phyloP scores from a whole-genome alignment of 225 moss, liverwort and hornwort genomes.

The Asterella californica region DNA sequence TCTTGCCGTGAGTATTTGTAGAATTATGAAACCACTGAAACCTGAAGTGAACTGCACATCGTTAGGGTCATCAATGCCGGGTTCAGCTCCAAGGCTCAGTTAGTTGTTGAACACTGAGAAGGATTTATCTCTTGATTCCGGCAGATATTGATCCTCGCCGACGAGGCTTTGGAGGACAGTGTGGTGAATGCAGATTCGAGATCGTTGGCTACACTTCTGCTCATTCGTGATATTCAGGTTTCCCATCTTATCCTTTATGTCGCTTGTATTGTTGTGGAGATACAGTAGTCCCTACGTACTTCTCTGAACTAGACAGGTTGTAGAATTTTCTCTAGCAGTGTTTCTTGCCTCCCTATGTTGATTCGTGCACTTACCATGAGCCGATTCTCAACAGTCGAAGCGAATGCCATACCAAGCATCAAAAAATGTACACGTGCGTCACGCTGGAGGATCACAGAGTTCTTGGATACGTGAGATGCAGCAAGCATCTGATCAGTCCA shows the following conservation, averaged over 20 bases:
- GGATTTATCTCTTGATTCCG: background rate
- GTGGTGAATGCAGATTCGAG: slow-evolving; percentile 45
- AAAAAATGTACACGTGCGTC: slow-evolving; percentile 53
- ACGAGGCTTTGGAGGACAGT: slow-evolving; percentile 52
- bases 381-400: slow-evolving; percentile 38
- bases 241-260: background rate
- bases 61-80: background rate
- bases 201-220: slow-evolving; percentile 59
- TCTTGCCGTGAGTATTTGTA: too few relatives aligned
- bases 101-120: background rate
- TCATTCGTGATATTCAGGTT: slow-evolving; percentile 72
- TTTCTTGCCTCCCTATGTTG: background rate
- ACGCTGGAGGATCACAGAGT: slow-evolving; percentile 42
- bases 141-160: slow-evolving; percentile 63
- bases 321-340: background rate
- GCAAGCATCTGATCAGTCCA: slow-evolving; percentile 51
- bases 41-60: too few relatives aligned
- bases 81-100: background rate
- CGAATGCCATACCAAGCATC: slow-evolving; percentile 40
- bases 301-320: background rate
- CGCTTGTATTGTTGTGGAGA: background rate
- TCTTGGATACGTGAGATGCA: slow-evolving; percentile 65
- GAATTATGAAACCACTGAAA: too few relatives aligned
- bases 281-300: background rate
- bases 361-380: background rate